Evolutionary conservation across 495 filamentous ascomycete genomes (phyloP).

Genomic region (Aspergillus mulundensis): DNA sequence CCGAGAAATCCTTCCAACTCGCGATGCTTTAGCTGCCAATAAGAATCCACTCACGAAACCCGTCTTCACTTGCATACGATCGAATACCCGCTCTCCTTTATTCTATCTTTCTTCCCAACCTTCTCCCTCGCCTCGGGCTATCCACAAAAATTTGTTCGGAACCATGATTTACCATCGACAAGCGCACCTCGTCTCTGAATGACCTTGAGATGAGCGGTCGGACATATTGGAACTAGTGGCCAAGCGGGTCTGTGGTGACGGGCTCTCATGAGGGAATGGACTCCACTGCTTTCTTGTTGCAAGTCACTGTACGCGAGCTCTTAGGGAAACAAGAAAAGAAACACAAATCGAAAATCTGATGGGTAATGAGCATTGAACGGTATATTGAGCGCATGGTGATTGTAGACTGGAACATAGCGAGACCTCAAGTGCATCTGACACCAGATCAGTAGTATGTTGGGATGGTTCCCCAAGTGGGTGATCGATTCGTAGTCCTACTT

Average conservation of each 20-base stretch:
- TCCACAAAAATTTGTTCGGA: not conserved
- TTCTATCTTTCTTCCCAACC: not conserved
- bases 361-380: slow-evolving; percentile 22
- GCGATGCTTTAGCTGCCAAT: slow-evolving; percentile 18
- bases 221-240: not conserved
- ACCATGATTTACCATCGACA: not conserved
- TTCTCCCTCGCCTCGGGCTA: not conserved
- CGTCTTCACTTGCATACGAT: slow-evolving; percentile 7
- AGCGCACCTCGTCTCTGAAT: not conserved
- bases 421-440: not conserved
- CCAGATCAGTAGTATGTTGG: too few relatives aligned
- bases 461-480: too few relatives aligned
- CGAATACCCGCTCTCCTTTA: slow-evolving; percentile 1
- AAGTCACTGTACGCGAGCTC: slow-evolving; percentile 21
- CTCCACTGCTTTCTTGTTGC: slow-evolving; percentile 7
- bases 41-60: slow-evolving; percentile 6
- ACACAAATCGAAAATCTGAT: slow-evolving; percentile 24
- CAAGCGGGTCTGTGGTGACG: slow-evolving; percentile 1
- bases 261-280: slow-evolving; percentile 12
- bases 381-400: not conserved
- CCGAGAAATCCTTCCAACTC: slow-evolving; percentile 8
- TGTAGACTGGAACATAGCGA: not conserved
- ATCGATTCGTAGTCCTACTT: too few relatives aligned
- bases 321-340: slow-evolving; percentile 17
- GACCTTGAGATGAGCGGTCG: not conserved